These are phyloP conservation scores for Russula sp. DNA, from an alignment of 768 basidiomycete species.

Conservation along the genomic window DNA sequence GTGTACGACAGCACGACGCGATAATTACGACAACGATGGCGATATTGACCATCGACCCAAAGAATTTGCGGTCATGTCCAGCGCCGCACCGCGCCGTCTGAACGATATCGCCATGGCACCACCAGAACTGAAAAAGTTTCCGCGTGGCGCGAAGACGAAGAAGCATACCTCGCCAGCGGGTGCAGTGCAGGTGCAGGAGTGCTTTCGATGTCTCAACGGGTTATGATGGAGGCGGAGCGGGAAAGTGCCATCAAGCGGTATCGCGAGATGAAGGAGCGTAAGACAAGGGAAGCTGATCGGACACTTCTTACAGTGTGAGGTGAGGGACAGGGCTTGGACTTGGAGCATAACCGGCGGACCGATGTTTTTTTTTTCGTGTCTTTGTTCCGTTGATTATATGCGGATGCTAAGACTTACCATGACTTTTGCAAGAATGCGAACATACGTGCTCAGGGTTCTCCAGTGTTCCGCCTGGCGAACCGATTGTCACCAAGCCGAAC, in stretches of 20 bases:
- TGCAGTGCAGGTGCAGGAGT: constrained; percentile 42
- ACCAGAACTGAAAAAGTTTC: constrained; percentile 56
- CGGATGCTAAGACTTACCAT: no score
- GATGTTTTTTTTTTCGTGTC: neutral
- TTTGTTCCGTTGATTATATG: neutral
- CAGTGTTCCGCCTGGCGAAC: no score
- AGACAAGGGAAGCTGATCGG: constrained; percentile 34
- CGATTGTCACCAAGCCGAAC: no score
- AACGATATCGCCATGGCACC: constrained; percentile 72
- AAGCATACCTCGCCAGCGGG: neutral
- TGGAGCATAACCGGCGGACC: no score
- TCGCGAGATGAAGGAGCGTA: constrained; percentile 58
- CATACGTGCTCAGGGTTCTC: no score
- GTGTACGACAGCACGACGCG: neutral
- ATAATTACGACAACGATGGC: constrained; percentile 7
- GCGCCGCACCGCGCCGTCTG: constrained; percentile 61
- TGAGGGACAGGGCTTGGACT: no score
- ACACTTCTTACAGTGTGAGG: neutral
- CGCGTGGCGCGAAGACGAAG: constrained; percentile 47
- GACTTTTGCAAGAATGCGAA: no score
- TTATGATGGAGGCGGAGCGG: constrained; percentile 73
- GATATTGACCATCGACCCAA: constrained; percentile 33
- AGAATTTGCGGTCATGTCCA: constrained; percentile 51
- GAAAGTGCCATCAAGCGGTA: constrained; percentile 66
- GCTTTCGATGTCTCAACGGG: constrained; percentile 70